These are phyloP conservation scores for Raddia distichophylla DNA, from an alignment of 176 grass and related monocot genomes.

Conservation along the genomic window DNA sequence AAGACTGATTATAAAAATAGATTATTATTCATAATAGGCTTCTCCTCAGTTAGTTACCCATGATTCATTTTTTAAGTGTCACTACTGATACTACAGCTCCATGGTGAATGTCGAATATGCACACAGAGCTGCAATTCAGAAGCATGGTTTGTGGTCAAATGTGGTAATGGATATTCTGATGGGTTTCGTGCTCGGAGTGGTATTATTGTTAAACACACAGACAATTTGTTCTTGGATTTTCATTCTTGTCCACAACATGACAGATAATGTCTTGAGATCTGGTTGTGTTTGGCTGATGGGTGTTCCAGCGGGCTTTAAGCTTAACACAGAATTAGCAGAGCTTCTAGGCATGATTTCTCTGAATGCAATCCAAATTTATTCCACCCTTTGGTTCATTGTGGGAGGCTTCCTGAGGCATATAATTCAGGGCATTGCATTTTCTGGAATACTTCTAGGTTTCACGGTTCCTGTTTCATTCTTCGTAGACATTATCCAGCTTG, in stretches of 20 bases:
- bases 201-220: slow-evolving; percentile 57
- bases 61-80: slow-evolving; percentile 23
- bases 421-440: slow-evolving; percentile 59
- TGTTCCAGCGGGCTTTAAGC: slow-evolving; percentile 93
- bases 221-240: slow-evolving; percentile 63
- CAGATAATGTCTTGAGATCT: slow-evolving; percentile 73
- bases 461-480: slow-evolving; percentile 72
- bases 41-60: background rate
- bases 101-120: slow-evolving; percentile 62
- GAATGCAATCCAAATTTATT: slow-evolving; percentile 87
- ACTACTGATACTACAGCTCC: slow-evolving; percentile 48
- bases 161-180: slow-evolving; percentile 69
- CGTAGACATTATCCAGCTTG: slow-evolving; percentile 75
- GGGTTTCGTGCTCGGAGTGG: slow-evolving; percentile 66
- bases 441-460: slow-evolving; percentile 69
- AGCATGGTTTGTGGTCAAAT: slow-evolving; percentile 77
- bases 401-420: slow-evolving; percentile 61
- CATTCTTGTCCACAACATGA: slow-evolving; percentile 51
- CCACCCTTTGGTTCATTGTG: slow-evolving; percentile 81
- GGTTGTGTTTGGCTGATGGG: slow-evolving; percentile 99
- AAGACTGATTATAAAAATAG: slow-evolving; percentile 25
- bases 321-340: slow-evolving; percentile 89
- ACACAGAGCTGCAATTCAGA: slow-evolving; percentile 69
- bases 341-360: slow-evolving; percentile 89
- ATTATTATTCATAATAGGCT: slow-evolving; percentile 21